Evolutionary conservation across 352 stramenopile species (phyloP).

Genomic region (Pythium plurisporium): DNA sequence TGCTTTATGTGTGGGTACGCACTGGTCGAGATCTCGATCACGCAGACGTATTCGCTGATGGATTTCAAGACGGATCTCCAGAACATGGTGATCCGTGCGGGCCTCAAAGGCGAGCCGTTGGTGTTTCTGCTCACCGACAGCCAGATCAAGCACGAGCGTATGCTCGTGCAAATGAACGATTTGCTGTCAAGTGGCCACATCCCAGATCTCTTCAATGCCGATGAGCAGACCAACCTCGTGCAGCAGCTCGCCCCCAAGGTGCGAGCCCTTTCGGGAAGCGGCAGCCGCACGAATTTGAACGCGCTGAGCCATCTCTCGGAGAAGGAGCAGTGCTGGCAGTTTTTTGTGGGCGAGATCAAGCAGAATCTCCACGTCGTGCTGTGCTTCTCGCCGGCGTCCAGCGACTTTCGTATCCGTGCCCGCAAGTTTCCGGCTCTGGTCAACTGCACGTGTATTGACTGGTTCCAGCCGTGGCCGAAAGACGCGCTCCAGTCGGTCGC

Average conservation of each 20-base stretch:
- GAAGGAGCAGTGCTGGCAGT: slow-evolving; percentile 91
- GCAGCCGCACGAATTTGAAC: neutral
- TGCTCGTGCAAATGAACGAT: slow-evolving; percentile 95
- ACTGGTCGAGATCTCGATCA: slow-evolving; percentile 89
- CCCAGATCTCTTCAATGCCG: slow-evolving; percentile 88
- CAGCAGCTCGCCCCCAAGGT: slow-evolving; percentile 86
- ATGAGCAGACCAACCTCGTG: slow-evolving; percentile 90
- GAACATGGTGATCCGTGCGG: slow-evolving; percentile 84
- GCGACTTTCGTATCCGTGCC: slow-evolving; percentile 84
- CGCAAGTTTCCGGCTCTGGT: slow-evolving; percentile 93
- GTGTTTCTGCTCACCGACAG: slow-evolving; percentile 92
- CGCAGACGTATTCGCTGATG: slow-evolving; percentile 83
- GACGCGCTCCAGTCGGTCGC: slow-evolving; percentile 91
- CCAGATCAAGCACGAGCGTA: slow-evolving; percentile 94
- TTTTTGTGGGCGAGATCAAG: slow-evolving; percentile 89
- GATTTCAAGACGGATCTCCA: slow-evolving; percentile 96
- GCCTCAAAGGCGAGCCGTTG: slow-evolving; percentile 89
- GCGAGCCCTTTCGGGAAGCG: slow-evolving; percentile 48
- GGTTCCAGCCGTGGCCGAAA: slow-evolving; percentile 91
- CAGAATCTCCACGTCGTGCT: slow-evolving; percentile 94
- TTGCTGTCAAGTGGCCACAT: slow-evolving; percentile 91
- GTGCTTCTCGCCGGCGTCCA: slow-evolving; percentile 91
- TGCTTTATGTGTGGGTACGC: slow-evolving; percentile 90
- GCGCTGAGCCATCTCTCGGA: slow-evolving; percentile 44
- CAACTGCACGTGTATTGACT: slow-evolving; percentile 93